Evolutionary conservation across 1,139 yeast genomes (phyloP).

Genomic region (Groenewaldozyma auringiensis): DNA sequence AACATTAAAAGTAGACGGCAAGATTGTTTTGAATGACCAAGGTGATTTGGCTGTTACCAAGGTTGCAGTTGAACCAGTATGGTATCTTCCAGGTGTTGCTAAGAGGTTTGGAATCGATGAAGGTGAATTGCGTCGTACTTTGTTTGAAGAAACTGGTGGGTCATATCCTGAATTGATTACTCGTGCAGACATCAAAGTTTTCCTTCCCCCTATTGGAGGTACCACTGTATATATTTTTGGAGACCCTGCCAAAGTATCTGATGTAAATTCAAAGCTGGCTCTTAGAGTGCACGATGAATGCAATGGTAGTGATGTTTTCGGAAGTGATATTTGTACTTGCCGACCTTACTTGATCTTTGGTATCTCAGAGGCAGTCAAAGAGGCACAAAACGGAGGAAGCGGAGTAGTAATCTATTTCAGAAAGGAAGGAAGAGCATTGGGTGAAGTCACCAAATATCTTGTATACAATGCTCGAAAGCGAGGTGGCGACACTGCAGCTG

Average conservation of each 20-base stretch:
- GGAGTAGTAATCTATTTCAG: constrained; percentile 56
- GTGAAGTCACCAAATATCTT: constrained; percentile 57
- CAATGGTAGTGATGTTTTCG: constrained; percentile 59
- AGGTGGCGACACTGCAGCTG: constrained; percentile 57
- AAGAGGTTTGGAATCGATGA: constrained; percentile 50
- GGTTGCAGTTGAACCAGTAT: constrained; percentile 58
- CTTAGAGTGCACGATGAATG: constrained; percentile 58
- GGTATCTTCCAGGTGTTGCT: constrained; percentile 61
- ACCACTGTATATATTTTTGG: constrained; percentile 56
- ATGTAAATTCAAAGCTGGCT: constrained; percentile 42
- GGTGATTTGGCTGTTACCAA: constrained; percentile 56
- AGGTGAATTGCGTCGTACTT: constrained; percentile 45
- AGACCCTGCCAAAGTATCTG: constrained; percentile 44
- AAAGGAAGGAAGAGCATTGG: constrained; percentile 58
- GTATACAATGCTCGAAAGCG: constrained; percentile 62
- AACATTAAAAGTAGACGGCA: constrained; percentile 47
- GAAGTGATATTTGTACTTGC: constrained; percentile 58
- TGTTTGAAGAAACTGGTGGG: constrained; percentile 58
- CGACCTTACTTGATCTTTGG: constrained; percentile 57
- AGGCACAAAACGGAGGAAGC: constrained; percentile 54
- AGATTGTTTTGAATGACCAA: constrained; percentile 44
- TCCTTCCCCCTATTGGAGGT: constrained; percentile 59
- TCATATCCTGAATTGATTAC: constrained; percentile 58
- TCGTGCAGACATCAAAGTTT: constrained; percentile 53
- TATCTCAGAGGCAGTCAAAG: constrained; percentile 54